A percentile compares a stretch with the other conserved stretches of the same genome.
These are phyloP conservation scores for Chlorophyllum brunneum DNA, from an alignment of 768 basidiomycete genomes.

Conservation along the genomic window DNA sequence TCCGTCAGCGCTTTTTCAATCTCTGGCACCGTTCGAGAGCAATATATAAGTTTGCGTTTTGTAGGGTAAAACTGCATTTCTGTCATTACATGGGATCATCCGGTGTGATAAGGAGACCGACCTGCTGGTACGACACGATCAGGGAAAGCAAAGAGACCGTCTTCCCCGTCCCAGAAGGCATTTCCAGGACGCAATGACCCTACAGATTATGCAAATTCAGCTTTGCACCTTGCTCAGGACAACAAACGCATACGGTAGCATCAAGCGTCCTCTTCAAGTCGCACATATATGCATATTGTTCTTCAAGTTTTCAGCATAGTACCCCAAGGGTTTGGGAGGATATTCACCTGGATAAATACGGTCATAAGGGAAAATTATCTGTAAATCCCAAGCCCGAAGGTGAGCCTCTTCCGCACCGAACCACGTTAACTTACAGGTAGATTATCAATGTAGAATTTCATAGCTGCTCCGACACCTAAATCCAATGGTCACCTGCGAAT, in stretches of 20 bases:
- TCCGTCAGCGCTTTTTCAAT: conserved; percentile 98
- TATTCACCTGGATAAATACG: conserved; percentile 88
- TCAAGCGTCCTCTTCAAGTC: conserved; percentile 96
- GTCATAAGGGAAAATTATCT: conserved; percentile 93
- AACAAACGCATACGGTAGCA: conserved; percentile 59
- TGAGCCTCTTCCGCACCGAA: neutral
- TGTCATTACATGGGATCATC: neutral
- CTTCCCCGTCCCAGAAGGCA: conserved; percentile 99
- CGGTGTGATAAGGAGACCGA: conserved; percentile 21
- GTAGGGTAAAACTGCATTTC: conserved; percentile 82
- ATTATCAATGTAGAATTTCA: conserved; percentile 85
- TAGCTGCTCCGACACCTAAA: too few species aligned
- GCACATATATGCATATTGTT: conserved; percentile 99
- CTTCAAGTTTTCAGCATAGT: conserved; percentile 34
- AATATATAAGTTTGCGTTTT: conserved; percentile 93
- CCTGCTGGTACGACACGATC: conserved; percentile 98
- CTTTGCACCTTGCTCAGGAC: neutral
- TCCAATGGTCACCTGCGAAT: too few species aligned
- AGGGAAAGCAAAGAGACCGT: conserved; percentile 93
- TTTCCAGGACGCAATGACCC: conserved; percentile 99
- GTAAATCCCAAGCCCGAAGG: conserved; percentile 11
- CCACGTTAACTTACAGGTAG: conserved; percentile 51
- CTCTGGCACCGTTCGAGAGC: conserved; percentile 98
- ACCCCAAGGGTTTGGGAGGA: conserved; percentile 7
- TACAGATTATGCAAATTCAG: conserved; percentile 26